Evolutionary conservation across 768 basidiomycete genomes (phyloP).

Genomic region (Agrocybe praecox): DNA sequence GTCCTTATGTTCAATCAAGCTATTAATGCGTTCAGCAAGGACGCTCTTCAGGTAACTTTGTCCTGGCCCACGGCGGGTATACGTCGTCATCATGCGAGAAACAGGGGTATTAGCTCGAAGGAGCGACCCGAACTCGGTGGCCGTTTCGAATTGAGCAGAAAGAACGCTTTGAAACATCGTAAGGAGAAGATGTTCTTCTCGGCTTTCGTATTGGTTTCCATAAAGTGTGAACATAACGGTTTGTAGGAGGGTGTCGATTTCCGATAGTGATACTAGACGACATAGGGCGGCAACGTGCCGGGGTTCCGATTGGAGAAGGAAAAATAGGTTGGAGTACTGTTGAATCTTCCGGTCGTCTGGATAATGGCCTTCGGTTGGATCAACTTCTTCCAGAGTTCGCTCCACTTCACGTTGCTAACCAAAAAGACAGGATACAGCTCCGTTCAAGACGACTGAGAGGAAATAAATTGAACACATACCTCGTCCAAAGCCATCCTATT

Average conservation of each 20-base stretch:
- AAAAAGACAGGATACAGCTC: conserved; percentile 5
- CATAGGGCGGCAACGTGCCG: conserved; percentile 96
- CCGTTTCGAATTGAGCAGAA: conserved; percentile 98
- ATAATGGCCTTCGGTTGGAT: conserved; percentile 88
- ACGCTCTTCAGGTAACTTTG: conserved; percentile 99
- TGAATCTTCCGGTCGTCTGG: conserved; percentile 94
- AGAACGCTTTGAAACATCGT: conserved; percentile 99
- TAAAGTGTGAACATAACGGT: conserved; percentile 99
- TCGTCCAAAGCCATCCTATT: conserved; percentile 98
- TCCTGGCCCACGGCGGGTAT: conserved; percentile 97
- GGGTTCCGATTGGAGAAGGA: conserved; percentile 97
- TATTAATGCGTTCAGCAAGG: conserved; percentile 97
- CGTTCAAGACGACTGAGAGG: conserved; percentile 11
- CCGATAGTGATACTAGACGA: conserved; percentile 91
- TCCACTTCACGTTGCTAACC: conserved; percentile 91
- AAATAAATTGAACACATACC: conserved; percentile 46
- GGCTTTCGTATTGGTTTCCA: conserved; percentile 97
- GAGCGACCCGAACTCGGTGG: conserved; percentile 98
- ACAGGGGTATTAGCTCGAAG: conserved; percentile 99
- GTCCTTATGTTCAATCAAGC: conserved; percentile 98
- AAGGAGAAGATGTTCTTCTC: conserved; percentile 96
- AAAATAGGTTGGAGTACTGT: conserved; percentile 98
- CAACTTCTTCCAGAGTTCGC: conserved; percentile 93
- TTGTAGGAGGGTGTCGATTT: conserved; percentile 98
- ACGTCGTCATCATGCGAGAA: conserved; percentile 99